These are phyloP conservation scores for Thoreauomyces humboldtii DNA, from an alignment of 192 early-diverging fungal genomes.

Conservation along the genomic window DNA sequence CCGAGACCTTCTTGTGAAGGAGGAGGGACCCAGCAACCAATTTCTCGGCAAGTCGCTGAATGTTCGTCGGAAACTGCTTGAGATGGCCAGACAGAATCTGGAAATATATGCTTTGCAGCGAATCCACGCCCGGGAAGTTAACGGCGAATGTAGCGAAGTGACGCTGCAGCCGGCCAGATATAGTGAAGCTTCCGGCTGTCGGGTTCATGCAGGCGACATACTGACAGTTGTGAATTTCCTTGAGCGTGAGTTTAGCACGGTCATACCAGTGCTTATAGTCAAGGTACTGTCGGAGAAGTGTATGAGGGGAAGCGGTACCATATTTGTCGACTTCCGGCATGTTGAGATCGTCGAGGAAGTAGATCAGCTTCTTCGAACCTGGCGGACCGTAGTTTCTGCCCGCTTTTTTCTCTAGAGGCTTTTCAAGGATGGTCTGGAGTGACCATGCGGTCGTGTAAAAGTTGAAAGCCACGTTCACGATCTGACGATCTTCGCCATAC, in stretches of 20 bases:
- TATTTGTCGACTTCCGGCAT: slow-evolving; percentile 73
- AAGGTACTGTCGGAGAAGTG: slow-evolving; percentile 58
- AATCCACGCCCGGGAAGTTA: slow-evolving; percentile 60
- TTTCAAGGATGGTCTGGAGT: slow-evolving; percentile 59
- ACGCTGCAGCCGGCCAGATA: slow-evolving; percentile 52
- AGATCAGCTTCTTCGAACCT: slow-evolving; percentile 62
- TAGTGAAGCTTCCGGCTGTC: slow-evolving; percentile 63
- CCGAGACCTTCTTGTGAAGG: slow-evolving; percentile 59
- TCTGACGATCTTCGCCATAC: slow-evolving; percentile 57
- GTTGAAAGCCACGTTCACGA: slow-evolving; percentile 68
- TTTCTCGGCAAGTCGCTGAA: slow-evolving; percentile 56
- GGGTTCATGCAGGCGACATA: slow-evolving; percentile 69
- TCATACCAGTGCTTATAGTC: slow-evolving; percentile 70
- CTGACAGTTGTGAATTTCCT: slow-evolving; percentile 70
- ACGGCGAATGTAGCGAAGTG: slow-evolving; percentile 65
- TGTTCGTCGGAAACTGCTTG: slow-evolving; percentile 52
- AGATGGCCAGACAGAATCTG: slow-evolving; percentile 57
- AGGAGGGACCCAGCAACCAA: slow-evolving; percentile 50
- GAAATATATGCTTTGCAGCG: slow-evolving; percentile 56
- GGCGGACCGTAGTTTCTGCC: slow-evolving; percentile 65
- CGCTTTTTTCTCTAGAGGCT: slow-evolving; percentile 66
- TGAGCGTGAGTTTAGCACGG: slow-evolving; percentile 59
- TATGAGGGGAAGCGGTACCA: slow-evolving; percentile 61
- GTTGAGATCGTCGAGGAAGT: slow-evolving; percentile 67
- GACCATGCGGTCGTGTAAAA: slow-evolving; percentile 64